Percentiles rank a stretch among this genome's conserved stretches.
Conservation (phyloP, 2,329 filamentous ascomycete species). For the Aspergillus sergii region DNA sequence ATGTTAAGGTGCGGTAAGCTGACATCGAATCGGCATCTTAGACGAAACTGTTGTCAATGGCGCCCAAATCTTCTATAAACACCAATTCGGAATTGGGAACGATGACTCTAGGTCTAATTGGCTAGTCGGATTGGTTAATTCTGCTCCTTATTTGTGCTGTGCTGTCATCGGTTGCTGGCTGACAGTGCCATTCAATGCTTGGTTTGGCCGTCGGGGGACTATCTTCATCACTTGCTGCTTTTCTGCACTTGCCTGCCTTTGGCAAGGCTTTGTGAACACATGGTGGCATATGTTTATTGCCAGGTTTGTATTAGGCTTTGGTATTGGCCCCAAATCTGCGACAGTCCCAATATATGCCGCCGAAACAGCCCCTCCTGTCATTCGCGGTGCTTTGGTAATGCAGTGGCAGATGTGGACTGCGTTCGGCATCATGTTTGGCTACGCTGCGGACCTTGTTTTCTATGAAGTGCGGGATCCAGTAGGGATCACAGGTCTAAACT, state of each 20-base stretch:
- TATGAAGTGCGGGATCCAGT: slow-evolving; percentile 54
- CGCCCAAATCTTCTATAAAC: slow-evolving; percentile 66
- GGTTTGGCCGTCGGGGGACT: slow-evolving; percentile 70
- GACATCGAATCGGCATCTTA: slow-evolving; percentile 19
- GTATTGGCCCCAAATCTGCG: slow-evolving; percentile 74
- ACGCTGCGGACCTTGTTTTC: slow-evolving; percentile 63
- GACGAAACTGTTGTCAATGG: slow-evolving; percentile 72
- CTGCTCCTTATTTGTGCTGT: slow-evolving; percentile 62
- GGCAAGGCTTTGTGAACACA: slow-evolving; percentile 67
- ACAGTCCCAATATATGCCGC: slow-evolving; percentile 78
- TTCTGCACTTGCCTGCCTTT: slow-evolving; percentile 56
- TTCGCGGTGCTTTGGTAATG: slow-evolving; percentile 79
- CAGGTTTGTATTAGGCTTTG: slow-evolving; percentile 74
- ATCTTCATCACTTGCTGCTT: slow-evolving; percentile 78
- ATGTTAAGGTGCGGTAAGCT: background rate
- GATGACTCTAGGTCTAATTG: slow-evolving; percentile 39
- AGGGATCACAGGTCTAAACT: slow-evolving; percentile 60
- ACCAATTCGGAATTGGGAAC: slow-evolving; percentile 61
- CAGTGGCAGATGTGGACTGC: slow-evolving; percentile 69
- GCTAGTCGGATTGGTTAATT: slow-evolving; percentile 59
- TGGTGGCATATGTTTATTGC: slow-evolving; percentile 73
- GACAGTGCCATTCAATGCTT: slow-evolving; percentile 71
- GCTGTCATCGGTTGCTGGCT: slow-evolving; percentile 73
- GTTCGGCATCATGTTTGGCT: slow-evolving; percentile 59
- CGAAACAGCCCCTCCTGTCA: slow-evolving; percentile 69